Conservation (phyloP, 192 early-diverging fungal genomes). For the Backusella australiensis region DNA sequence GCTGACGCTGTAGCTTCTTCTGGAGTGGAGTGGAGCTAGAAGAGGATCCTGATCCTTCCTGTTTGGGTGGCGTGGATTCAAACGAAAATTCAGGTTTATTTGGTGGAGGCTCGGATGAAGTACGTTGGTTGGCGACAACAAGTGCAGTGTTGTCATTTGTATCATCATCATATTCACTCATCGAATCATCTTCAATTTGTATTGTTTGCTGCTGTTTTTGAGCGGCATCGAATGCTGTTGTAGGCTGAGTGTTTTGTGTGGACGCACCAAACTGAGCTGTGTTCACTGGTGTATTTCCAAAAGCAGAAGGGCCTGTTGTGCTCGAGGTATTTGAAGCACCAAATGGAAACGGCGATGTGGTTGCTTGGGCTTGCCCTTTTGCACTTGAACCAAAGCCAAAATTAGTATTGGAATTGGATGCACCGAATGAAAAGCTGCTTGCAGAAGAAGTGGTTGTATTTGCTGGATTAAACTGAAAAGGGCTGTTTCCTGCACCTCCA, state of each 20-base stretch:
- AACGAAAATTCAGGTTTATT: neutral
- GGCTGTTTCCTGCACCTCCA: neutral
- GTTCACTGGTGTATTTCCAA: neutral
- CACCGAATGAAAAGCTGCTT: neutral
- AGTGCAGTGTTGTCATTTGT: neutral
- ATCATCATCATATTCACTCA: neutral
- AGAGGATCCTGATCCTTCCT: neutral
- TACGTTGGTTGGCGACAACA: neutral
- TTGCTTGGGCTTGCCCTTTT: neutral
- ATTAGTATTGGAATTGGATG: neutral
- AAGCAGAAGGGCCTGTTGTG: neutral
- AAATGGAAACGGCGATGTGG: neutral
- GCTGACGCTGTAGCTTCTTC: neutral
- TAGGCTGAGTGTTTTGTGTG: neutral
- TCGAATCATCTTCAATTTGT: neutral
- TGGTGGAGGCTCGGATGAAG: neutral
- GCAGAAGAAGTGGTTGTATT: neutral
- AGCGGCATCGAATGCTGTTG: neutral
- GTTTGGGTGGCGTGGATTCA: neutral
- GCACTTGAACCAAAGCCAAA: neutral
- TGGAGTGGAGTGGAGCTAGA: neutral
- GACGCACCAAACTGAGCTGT: neutral
- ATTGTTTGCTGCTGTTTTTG: neutral
- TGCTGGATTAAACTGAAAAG: neutral
- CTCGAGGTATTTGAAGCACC: neutral